Percentiles rank a stretch among this genome's conserved stretches.
These are phyloP conservation scores for Rhizoclosmatium sp. DNA, from an alignment of 192 early-diverging fungal genomes.

Conservation along the genomic window DNA sequence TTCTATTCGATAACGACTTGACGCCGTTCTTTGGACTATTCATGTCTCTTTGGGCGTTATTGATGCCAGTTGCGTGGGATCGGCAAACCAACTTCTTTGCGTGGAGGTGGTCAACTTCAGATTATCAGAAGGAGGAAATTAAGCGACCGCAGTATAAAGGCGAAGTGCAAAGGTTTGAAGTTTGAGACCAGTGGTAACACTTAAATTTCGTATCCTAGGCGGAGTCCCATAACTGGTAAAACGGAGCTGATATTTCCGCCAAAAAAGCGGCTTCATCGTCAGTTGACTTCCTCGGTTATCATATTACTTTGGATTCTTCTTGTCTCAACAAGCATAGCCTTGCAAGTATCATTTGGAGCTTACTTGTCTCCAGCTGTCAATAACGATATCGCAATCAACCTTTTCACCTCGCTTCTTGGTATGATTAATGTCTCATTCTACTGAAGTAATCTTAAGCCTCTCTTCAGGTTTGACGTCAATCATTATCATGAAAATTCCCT, in stretches of 20 bases:
- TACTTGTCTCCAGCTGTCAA: constrained; percentile 35
- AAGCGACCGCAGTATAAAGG: constrained; percentile 60
- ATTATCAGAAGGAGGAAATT: constrained; percentile 58
- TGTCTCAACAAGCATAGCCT: constrained; percentile 53
- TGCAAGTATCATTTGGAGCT: constrained; percentile 42
- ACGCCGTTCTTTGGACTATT: constrained; percentile 62
- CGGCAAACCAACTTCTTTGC: constrained; percentile 51
- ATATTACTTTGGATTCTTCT: constrained; percentile 47
- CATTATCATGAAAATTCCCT: constrained; percentile 35
- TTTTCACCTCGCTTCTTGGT: constrained; percentile 55
- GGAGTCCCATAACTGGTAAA: constrained; percentile 58
- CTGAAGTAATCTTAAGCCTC: not conserved
- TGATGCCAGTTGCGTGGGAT: constrained; percentile 59
- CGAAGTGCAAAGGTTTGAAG: constrained; percentile 13
- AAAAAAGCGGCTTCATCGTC: constrained; percentile 42
- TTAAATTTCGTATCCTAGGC: not conserved
- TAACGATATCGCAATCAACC: constrained; percentile 29
- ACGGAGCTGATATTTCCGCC: constrained; percentile 58
- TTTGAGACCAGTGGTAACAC: not conserved
- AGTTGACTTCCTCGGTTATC: constrained; percentile 49
- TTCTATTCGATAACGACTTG: constrained; percentile 66
- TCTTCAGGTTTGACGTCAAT: constrained; percentile 37
- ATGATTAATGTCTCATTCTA: constrained; percentile 16
- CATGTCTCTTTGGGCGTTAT: constrained; percentile 62
- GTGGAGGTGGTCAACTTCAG: constrained; percentile 61